Base-by-base conservation (phyloP, 1,139 yeast genomes). In the Ogataea hybrid region DNA sequence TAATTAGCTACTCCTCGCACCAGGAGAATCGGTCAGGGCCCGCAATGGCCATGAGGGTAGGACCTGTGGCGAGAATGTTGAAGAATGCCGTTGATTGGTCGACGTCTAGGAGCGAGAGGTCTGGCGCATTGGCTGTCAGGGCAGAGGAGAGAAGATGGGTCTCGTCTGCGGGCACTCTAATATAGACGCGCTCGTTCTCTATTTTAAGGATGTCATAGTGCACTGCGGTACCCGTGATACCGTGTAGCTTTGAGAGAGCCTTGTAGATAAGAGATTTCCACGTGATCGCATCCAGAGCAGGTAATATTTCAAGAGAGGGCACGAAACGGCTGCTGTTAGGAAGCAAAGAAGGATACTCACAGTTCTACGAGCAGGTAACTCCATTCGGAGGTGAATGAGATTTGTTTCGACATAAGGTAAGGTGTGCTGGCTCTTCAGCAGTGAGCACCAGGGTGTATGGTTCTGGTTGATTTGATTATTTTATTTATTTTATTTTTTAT, bases 181-280 rank as follows among this genome's bases (percentile, higher is more conserved):
- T 36, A 9, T 53, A 41, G 4, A 46, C 52, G n/a, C 46, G 44
- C 9, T 34, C 28, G 6, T 41, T 48, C 4, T 40, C 47, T 4
- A 46, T 29, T 23, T 62, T 63, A 39, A 71, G 48, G 14, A 73
- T 52, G 46, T 74, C 79, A 16, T 67, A 60, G 9, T 67, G 69
- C 1, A 67, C 57, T 3, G 75, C 63, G 32, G 66, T 67, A 1
- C 78, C 79, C 18, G 65, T 48, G 3, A 67, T 29, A 1, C 79
- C 79, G 30, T 64, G 57, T 36, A 64, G 57, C 38, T 61, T 60
- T 29, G 56, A 51, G 43, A 75, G 49, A 22, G 71, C 63, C 3
- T 60, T 48, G 15, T 50, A 46, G 11, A 73, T 58, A 21, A 64
- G 43, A 17, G 70, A 49, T 47, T 66, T 65, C 77, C 78, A 74